Evolutionary conservation across 225 moss, liverwort and hornwort genomes (phyloP), one percentile per base, ranked within the genome.

Genomic region (Ulota crispa): DNA sequence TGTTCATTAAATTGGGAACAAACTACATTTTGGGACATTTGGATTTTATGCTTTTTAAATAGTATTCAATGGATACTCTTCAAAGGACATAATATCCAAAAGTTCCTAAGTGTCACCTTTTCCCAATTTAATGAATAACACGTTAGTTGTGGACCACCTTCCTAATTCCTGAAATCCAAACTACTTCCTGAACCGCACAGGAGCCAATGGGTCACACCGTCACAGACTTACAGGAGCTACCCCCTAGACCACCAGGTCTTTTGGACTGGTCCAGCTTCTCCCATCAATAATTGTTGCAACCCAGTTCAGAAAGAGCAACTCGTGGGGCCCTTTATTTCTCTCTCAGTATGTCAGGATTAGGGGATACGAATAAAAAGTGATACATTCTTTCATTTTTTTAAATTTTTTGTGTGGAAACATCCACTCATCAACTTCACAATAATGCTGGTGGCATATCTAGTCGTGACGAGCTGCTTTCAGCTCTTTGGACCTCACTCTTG

Each of bases 211-310:
- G 2, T 3, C 16, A n/a, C n/a, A n/a, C n/a, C n/a, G n/a, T n/a
- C n/a, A 13, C 26, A 7, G 16, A 16, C 50, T 16, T 50, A 18
- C 5, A 50, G 50, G 50, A 18, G 66, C n/a, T 36, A 36, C 21
- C 36, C 31, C 21, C 0, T 68, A 36, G 81, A 78, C 73, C 42
- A 78, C 73, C 42, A 24, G 30, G 74, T 69, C 86, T 20, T 20
- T 10, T 12, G 8, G 11, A 6, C 34, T 2, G 19, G 20, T 70
- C 75, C 69, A 21, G 79, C 19, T 37, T 65, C 37, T 59, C 18
- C 1, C 59, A 64, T 27, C 76, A 83, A 80, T 86, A 83, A 76
- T 83, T 86, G 85, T 39, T 26, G 76, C 12, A 45, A 15, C 56
- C 79, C 64, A 63, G 47, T 21, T n/a, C 54, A 43, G 8, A 37